A percentile compares a stretch with the other conserved stretches of the same genome.
These are phyloP conservation scores for Coffea eugenioides DNA, from an alignment of 257 asterid genomes.

Conservation along the genomic window DNA sequence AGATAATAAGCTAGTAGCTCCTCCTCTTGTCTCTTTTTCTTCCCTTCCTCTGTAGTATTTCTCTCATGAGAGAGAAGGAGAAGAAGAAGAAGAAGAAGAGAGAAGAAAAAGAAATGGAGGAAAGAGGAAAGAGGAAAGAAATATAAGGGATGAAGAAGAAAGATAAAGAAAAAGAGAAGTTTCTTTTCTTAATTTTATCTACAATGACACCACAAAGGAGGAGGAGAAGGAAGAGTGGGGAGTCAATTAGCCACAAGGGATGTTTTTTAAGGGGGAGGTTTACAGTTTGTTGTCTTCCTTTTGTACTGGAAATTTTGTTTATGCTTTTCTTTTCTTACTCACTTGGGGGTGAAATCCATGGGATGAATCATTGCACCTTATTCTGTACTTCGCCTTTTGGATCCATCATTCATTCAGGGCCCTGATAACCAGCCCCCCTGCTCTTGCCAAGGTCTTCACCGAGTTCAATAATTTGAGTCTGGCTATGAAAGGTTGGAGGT, in stretches of 20 bases:
- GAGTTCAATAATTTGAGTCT: slow-evolving; percentile 32
- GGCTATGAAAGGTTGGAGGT: slow-evolving; percentile 37
- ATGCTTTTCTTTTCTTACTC: slow-evolving; percentile 15
- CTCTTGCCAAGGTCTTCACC: slow-evolving; percentile 6
- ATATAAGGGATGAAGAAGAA: slow-evolving; percentile 2
- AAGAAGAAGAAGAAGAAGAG: slow-evolving; percentile 15
- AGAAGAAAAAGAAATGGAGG: slow-evolving; percentile 2
- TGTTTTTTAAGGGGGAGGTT: slow-evolving; percentile 20
- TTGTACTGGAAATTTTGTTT: background rate
- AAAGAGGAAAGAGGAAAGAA: slow-evolving; percentile 8
- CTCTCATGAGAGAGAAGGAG: slow-evolving; percentile 19
- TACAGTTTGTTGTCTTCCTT: slow-evolving; percentile 13
- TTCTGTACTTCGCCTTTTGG: slow-evolving; percentile 64
- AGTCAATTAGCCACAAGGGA: slow-evolving; percentile 35
- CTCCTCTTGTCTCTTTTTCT: background rate
- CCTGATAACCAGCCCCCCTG: slow-evolving; percentile 27
- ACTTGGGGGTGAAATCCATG: slow-evolving; percentile 40
- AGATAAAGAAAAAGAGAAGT: slow-evolving; percentile 25
- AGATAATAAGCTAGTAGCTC: background rate
- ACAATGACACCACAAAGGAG: slow-evolving; percentile 10
- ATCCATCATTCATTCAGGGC: slow-evolving; percentile 50
- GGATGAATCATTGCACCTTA: slow-evolving; percentile 50
- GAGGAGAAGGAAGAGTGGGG: slow-evolving; percentile 8
- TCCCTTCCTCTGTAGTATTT: slow-evolving; percentile 7
- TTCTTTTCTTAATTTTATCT: slow-evolving; percentile 24